Percentiles rank a stretch among this genome's conserved stretches.
Conservation (phyloP, 768 basidiomycete genomes). For the Leccinum arenicola region DNA sequence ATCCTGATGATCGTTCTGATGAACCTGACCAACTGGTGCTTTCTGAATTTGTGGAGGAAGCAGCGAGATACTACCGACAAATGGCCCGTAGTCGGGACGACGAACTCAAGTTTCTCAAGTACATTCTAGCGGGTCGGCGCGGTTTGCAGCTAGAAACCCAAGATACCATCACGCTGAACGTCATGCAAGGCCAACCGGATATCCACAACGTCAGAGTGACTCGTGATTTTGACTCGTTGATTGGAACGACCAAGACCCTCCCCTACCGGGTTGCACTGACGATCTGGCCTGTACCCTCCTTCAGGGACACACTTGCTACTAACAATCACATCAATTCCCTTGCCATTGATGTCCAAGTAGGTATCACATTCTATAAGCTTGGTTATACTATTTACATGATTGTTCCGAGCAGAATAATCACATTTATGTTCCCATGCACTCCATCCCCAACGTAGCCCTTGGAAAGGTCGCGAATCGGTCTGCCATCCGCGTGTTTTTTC, state of each 20-base stretch:
- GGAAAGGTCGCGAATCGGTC: neutral
- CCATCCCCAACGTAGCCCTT: neutral
- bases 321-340: neutral
- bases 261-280: neutral
- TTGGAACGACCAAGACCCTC: neutral
- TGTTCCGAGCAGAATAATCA: too few relatives aligned
- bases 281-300: constrained; percentile 1
- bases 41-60: neutral
- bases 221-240: constrained; percentile 3
- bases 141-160: neutral
- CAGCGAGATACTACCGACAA: neutral
- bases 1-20: neutral
- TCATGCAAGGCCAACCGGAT: neutral
- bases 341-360: neutral
- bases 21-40: neutral
- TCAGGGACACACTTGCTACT: neutral
- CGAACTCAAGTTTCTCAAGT: constrained; percentile 3
- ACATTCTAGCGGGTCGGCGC: neutral
- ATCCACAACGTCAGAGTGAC: neutral
- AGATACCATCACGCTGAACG: neutral
- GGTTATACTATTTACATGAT: too few relatives aligned
- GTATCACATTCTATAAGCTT: too few relatives aligned
- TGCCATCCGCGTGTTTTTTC: neutral
- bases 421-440: neutral
- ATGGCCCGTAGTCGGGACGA: neutral